Percentiles rank a stretch among this genome's conserved stretches.
These are phyloP conservation scores for Letharia lupina DNA, from an alignment of 495 filamentous ascomycete species.

Conservation along the genomic window DNA sequence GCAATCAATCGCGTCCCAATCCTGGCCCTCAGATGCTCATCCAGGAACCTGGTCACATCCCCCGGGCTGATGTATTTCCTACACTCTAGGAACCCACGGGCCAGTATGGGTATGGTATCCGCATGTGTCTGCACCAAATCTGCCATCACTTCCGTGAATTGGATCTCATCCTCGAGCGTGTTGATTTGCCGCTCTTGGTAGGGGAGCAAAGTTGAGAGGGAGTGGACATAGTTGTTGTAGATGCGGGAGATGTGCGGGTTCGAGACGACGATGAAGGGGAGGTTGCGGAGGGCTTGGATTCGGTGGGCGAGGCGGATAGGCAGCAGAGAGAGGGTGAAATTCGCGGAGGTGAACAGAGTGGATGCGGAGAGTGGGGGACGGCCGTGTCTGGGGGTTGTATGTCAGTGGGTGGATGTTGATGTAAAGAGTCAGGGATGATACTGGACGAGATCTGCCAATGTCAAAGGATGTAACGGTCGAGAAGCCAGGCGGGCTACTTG, in stretches of 20 bases:
- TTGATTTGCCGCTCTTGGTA: constrained; percentile 70
- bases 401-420: constrained; percentile 12
- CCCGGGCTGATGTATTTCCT: constrained; percentile 69
- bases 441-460: constrained; percentile 82
- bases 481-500: constrained; percentile 71
- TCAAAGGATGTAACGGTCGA: constrained; percentile 70
- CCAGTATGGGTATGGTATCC: constrained; percentile 89
- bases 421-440: constrained; percentile 28
- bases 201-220: constrained; percentile 76
- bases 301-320: constrained; percentile 91
- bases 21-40: constrained; percentile 85
- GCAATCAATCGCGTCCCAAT: constrained; percentile 93
- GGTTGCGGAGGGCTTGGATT: constrained; percentile 81
- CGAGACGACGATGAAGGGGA: constrained; percentile 94
- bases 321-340: constrained; percentile 87
- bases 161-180: constrained; percentile 77
- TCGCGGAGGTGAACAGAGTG: constrained; percentile 76
- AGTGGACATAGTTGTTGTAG: constrained; percentile 91
- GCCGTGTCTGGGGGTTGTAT: constrained; percentile 54
- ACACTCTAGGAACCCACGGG: constrained; percentile 85
- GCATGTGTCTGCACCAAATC: constrained; percentile 88
- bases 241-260: constrained; percentile 89
- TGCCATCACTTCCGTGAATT: constrained; percentile 84
- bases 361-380: constrained; percentile 76
- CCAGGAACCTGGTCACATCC: constrained; percentile 83